phyloP scores from a whole-genome alignment of 306 rosid genomes.

The apple (Malus domestica) region DNA sequence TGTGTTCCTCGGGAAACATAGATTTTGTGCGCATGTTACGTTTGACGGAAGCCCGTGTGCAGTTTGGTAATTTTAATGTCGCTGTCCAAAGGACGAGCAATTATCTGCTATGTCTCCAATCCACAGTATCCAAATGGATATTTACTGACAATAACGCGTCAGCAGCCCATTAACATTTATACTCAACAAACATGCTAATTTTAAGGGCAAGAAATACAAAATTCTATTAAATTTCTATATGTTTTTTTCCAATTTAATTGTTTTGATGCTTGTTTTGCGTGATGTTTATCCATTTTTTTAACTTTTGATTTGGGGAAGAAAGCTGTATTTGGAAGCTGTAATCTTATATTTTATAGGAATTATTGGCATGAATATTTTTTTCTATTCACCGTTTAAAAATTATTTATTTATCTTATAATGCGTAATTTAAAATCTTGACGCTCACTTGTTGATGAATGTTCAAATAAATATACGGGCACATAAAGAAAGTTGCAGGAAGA shows the following conservation, averaged over 20 bases:
- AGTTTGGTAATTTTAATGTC: background rate
- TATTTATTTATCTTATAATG: too few relatives aligned
- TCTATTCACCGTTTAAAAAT: too few relatives aligned
- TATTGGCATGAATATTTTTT: too few relatives aligned
- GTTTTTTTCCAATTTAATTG: too few relatives aligned
- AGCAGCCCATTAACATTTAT: background rate
- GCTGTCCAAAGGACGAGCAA: background rate
- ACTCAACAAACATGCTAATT: background rate
- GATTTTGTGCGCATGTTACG: background rate
- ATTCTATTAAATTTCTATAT: background rate
- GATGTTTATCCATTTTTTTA: background rate
- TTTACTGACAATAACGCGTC: background rate
- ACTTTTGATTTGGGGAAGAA: background rate
- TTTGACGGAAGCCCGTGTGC: background rate
- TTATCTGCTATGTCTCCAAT: background rate
- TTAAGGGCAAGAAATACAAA: background rate
- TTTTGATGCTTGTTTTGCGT: background rate
- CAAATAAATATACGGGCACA: too few relatives aligned
- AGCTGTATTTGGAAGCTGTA: background rate
- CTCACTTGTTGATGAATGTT: too few relatives aligned
- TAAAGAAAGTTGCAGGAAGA: too few relatives aligned
- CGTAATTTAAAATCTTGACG: too few relatives aligned
- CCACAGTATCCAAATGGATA: background rate
- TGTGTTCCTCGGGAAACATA: background rate
- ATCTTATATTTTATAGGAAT: background rate